A percentile compares a stretch with the other conserved stretches of the same genome.
phyloP scores from a whole-genome alignment of 1,139 yeast genomes.

The Saccharomyces hybrid region DNA sequence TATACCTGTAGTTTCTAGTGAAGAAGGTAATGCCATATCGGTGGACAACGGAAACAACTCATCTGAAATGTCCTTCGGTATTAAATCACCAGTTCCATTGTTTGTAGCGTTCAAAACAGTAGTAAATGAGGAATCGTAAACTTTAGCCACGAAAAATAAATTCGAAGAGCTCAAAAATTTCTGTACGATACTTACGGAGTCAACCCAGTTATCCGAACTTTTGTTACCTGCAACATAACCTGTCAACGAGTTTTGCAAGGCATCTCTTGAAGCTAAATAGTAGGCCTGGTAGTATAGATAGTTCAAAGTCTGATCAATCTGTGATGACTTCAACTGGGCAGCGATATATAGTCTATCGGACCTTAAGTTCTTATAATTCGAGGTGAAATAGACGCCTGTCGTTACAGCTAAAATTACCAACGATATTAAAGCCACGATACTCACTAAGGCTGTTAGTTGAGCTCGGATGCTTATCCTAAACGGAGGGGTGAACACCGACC shows the following conservation, averaged over 20 bases:
- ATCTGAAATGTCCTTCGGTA: slow-evolving; percentile 27
- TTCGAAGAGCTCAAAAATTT: too few relatives aligned
- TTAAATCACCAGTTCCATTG: slow-evolving; percentile 32
- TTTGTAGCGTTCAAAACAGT: slow-evolving; percentile 35
- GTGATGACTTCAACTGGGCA: slow-evolving; percentile 74
- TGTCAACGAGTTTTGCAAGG: slow-evolving; percentile 52
- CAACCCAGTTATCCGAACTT: slow-evolving; percentile 40
- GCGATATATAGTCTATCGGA: slow-evolving; percentile 69
- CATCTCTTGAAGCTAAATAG: slow-evolving; percentile 57
- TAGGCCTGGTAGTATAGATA: slow-evolving; percentile 60
- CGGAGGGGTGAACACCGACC: slow-evolving; percentile 19
- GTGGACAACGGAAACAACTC: slow-evolving; percentile 47
- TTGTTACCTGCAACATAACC: slow-evolving; percentile 69
- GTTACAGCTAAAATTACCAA: slow-evolving; percentile 67
- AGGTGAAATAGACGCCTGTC: slow-evolving; percentile 71
- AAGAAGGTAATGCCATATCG: slow-evolving; percentile 39
- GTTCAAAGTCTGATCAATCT: slow-evolving; percentile 59
- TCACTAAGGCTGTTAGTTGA: slow-evolving; percentile 75
- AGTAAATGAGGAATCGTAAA: slow-evolving; percentile 15
- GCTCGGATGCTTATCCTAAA: slow-evolving; percentile 38
- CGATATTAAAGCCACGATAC: slow-evolving; percentile 68
- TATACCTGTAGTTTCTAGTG: slow-evolving; percentile 37
- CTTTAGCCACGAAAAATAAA: neutral
- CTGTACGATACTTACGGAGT: slow-evolving; percentile 36
- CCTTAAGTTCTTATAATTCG: slow-evolving; percentile 52